A percentile compares a stretch with the other conserved stretches of the same genome.
phyloP scores from a whole-genome alignment of 2,329 filamentous ascomycete species.

The Penicillium verrucosum region DNA sequence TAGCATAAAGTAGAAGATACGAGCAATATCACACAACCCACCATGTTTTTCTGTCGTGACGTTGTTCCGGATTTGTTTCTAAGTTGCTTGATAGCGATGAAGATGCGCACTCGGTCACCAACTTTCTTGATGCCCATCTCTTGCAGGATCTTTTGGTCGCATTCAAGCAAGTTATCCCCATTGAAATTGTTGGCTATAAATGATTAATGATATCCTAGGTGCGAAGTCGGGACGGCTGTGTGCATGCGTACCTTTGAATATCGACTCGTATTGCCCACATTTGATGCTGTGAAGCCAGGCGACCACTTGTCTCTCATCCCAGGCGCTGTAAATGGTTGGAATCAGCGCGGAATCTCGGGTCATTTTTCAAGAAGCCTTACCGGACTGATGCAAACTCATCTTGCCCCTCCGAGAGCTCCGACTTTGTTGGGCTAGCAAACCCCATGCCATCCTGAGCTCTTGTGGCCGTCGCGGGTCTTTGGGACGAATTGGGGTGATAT shows the following conservation, averaged over 20 bases:
- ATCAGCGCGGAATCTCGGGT: not conserved
- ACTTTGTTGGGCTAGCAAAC: constrained; percentile 83
- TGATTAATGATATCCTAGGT: constrained; percentile 18
- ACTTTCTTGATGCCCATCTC: constrained; percentile 99
- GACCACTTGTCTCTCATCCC: constrained; percentile 88
- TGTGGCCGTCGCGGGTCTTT: constrained; percentile 29
- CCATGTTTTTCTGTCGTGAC: constrained; percentile 80
- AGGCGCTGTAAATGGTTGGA: constrained; percentile 50
- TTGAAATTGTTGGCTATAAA: constrained; percentile 82
- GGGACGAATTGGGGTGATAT: constrained; percentile 29
- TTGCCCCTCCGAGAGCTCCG: constrained; percentile 77
- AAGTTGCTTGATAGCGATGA: constrained; percentile 78
- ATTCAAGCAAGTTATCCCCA: constrained; percentile 91
- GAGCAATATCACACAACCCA: constrained; percentile 45
- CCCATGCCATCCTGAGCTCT: constrained; percentile 35
- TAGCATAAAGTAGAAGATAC: constrained; percentile 7
- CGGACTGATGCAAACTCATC: constrained; percentile 72
- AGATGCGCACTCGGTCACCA: constrained; percentile 89
- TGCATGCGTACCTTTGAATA: constrained; percentile 65
- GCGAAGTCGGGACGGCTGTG: not conserved
- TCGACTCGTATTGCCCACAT: constrained; percentile 86
- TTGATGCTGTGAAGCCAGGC: constrained; percentile 90
- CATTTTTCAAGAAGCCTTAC: constrained; percentile 41
- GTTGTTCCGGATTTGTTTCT: constrained; percentile 72
- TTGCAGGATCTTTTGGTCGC: constrained; percentile 93